phyloP scores from a whole-genome alignment of 2,329 filamentous ascomycete genomes.

The Aschersonia sp. region DNA sequence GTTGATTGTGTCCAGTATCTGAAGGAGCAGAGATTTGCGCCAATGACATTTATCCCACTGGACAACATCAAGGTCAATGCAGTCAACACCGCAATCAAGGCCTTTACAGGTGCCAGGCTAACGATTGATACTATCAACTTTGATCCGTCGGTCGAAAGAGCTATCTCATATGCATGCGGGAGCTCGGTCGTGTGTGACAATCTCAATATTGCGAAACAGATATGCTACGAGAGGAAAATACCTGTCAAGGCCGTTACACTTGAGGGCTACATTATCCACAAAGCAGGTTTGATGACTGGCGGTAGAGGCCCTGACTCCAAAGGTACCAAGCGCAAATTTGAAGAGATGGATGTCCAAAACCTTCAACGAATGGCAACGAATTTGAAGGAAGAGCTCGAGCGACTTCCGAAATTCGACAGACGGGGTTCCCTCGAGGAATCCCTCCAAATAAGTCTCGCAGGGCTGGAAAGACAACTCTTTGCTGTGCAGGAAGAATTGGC shows the following conservation, averaged over 20 bases:
- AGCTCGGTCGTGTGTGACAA: constrained; percentile 91
- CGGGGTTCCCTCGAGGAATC: constrained; percentile 65
- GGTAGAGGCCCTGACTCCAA: constrained; percentile 67
- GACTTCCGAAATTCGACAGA: constrained; percentile 65
- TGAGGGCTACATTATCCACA: constrained; percentile 93
- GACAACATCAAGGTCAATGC: constrained; percentile 95
- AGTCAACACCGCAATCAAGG: constrained; percentile 80
- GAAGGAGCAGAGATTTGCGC: constrained; percentile 73
- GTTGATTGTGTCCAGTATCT: constrained; percentile 90
- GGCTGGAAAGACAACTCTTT: constrained; percentile 61
- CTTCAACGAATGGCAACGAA: constrained; percentile 65
- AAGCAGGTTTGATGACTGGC: constrained; percentile 92
- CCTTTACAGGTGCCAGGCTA: constrained; percentile 69
- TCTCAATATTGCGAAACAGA: constrained; percentile 70
- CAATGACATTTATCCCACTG: constrained; percentile 88
- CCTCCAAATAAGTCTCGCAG: constrained; percentile 63
- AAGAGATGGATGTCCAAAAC: constrained; percentile 78
- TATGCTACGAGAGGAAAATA: constrained; percentile 73
- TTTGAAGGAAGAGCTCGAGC: constrained; percentile 61
- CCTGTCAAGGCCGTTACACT: constrained; percentile 89
- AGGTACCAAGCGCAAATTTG: constrained; percentile 66
- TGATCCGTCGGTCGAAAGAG: constrained; percentile 73
- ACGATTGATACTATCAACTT: constrained; percentile 96
- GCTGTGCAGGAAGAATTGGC: constrained; percentile 63
- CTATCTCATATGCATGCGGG: constrained; percentile 88